Evolutionary conservation across 305 asterid species (phyloP), one percentile per base, ranked within the genome.

Genomic region (Plantago lanceolata): DNA sequence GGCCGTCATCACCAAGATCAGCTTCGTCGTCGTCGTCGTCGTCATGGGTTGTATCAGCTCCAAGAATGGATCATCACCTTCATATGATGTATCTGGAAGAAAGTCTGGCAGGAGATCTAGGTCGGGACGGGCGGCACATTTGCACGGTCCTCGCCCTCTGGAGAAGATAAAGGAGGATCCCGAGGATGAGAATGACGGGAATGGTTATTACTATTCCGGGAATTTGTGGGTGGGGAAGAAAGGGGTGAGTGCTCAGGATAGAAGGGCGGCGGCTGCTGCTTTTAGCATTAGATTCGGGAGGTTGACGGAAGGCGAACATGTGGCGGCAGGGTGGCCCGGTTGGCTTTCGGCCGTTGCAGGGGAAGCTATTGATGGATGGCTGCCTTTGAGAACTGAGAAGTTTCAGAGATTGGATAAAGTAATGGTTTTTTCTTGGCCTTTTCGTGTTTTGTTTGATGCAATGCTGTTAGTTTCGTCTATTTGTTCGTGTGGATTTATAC

Each of bases 41-140:
- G n/a, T 72, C 80, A 89, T 93, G 98, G 98, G 98, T 85, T 93
- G 98, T 67, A 78, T 85, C 59, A 89, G 90, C 84, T 93, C 96
- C 68, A 93, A 85, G 80, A 65, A 31, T 17, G 70, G 48, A 29
- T 75, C 65, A 59, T 55, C 61, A 67, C 57, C 53, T 68, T 56
- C 71, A 55, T 57, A 75, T 18, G 61, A 40, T 12, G 47, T 15
- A 11, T 40, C 72, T 45, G 29, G 73, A n/a, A 37, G 62, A 57
- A 48, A 63, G 9, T 43, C 45, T 3, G 31, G 66, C 57, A 65
- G 73, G 53, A 55, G 79, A 61, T 65, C 53, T 11, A 65, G 74
- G 31, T 29, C 80, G 20, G 55, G 37, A 31, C 76, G 56, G 15
- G 15, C 68, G 6, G 63, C 63, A 11, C 47, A 72, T 8, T 8